These are phyloP conservation scores for Aspergillus ruber DNA, from an alignment of 2,329 filamentous ascomycete species.

Conservation along the genomic window DNA sequence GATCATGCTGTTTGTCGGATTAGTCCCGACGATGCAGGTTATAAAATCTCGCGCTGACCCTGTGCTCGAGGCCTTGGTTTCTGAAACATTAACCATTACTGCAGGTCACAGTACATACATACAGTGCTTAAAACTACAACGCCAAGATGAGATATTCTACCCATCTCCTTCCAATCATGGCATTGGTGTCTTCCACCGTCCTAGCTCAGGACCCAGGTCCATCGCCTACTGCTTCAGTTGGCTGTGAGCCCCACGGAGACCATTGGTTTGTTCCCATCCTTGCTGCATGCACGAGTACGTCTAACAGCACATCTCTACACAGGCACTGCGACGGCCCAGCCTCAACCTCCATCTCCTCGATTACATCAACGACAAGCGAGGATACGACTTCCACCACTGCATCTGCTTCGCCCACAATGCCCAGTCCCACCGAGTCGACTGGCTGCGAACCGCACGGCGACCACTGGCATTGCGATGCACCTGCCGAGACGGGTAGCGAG, in stretches of 20 bases:
- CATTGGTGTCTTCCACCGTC: constrained; percentile 10
- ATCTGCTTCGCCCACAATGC: constrained; percentile 1
- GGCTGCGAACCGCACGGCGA: constrained; percentile 17
- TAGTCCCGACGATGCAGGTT: too few species aligned
- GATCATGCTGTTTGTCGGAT: too few species aligned
- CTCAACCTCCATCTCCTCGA: background rate
- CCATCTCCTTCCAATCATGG: constrained; percentile 10
- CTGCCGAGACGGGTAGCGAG: constrained; percentile 3
- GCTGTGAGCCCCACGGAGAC: constrained; percentile 21
- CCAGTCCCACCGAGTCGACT: constrained; percentile 17
- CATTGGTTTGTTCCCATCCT: constrained; percentile 17
- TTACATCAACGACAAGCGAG: too few species aligned
- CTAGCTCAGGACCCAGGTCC: constrained; percentile 19
- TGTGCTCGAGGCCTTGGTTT: too few species aligned
- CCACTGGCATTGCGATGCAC: constrained; percentile 18
- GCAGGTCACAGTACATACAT: too few species aligned
- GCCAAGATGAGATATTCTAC: constrained; percentile 12
- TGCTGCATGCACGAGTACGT: background rate
- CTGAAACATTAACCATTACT: too few species aligned
- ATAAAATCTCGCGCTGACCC: too few species aligned
- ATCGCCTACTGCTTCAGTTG: constrained; percentile 24
- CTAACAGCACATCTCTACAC: background rate
- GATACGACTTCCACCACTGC: too few species aligned
- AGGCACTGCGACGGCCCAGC: constrained; percentile 28
- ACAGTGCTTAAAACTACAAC: too few species aligned